A percentile compares a stretch with the other conserved stretches of the same genome.
Conservation (phyloP, 2,329 filamentous ascomycete genomes). For the Mariannaea sp. region DNA sequence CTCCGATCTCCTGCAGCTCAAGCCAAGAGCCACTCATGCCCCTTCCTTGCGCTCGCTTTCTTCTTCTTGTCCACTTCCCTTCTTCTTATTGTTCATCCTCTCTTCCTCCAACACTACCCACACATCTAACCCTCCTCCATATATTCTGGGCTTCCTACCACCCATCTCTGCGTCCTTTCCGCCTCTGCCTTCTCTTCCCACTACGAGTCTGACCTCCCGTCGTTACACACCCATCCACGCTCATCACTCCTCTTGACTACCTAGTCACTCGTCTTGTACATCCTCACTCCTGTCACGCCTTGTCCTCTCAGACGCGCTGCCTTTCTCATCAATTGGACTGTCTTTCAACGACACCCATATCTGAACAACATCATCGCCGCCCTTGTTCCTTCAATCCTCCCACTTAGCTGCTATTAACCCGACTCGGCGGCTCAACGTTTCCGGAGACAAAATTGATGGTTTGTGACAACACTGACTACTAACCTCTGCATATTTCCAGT, state of each 20-base stretch:
- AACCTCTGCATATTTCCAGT: constrained; percentile 34
- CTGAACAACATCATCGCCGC: not conserved
- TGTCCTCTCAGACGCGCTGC: constrained; percentile 10
- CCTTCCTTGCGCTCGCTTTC: constrained; percentile 34
- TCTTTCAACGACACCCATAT: not conserved
- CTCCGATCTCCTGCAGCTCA: constrained; percentile 35
- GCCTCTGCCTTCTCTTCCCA: constrained; percentile 10
- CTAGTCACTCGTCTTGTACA: constrained; percentile 16
- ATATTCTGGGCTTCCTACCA: constrained; percentile 9
- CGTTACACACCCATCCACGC: constrained; percentile 1
- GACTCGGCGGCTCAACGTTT: constrained; percentile 1
- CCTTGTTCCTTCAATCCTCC: not conserved
- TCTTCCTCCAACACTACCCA: constrained; percentile 30
- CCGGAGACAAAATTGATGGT: constrained; percentile 33
- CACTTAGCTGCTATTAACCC: not conserved
- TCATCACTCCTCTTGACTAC: not conserved
- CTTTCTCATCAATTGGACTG: constrained; percentile 7
- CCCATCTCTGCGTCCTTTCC: constrained; percentile 2
- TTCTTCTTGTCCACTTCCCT: constrained; percentile 34
- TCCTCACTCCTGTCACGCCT: constrained; percentile 18
- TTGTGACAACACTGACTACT: constrained; percentile 43
- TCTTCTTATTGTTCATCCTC: constrained; percentile 33
- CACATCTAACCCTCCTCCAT: constrained; percentile 13
- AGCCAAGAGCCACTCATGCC: constrained; percentile 38
- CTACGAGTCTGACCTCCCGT: constrained; percentile 12